Evolutionary conservation across 352 stramenopile genomes (phyloP).

Genomic region (Peronospora tabacina): DNA sequence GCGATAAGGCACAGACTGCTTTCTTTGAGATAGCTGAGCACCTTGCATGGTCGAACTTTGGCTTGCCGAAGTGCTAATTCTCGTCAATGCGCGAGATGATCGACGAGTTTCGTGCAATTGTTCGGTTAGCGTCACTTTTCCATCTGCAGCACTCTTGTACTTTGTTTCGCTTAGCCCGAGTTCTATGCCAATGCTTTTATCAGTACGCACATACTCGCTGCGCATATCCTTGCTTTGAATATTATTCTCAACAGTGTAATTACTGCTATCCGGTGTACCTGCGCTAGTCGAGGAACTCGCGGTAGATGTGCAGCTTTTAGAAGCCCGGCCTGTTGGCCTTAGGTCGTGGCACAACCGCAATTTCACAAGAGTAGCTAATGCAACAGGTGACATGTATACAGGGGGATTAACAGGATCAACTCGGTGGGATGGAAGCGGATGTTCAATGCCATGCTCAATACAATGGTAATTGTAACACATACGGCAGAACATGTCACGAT

Average conservation of each 20-base stretch:
- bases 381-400: slow-evolving; percentile 36
- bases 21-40: slow-evolving; percentile 15
- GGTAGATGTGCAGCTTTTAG: slow-evolving; percentile 14
- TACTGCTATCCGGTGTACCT: slow-evolving; percentile 9
- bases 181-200: slow-evolving; percentile 14
- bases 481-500: slow-evolving; percentile 88
- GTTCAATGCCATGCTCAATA: slow-evolving; percentile 82
- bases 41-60: slow-evolving; percentile 41
- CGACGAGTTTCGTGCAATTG: slow-evolving; percentile 39
- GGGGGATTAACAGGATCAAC: slow-evolving; percentile 57
- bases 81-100: slow-evolving; percentile 48
- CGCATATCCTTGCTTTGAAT: slow-evolving; percentile 3
- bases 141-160: slow-evolving; percentile 18
- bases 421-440: slow-evolving; percentile 48
- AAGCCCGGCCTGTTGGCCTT: slow-evolving; percentile 5
- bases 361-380: slow-evolving; percentile 19
- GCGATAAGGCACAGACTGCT: slow-evolving; percentile 20
- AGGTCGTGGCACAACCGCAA: slow-evolving; percentile 6
- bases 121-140: slow-evolving; percentile 10
- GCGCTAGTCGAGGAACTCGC: slow-evolving; percentile 6
- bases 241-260: slow-evolving; percentile 10
- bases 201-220: slow-evolving; percentile 10
- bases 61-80: slow-evolving; percentile 47
- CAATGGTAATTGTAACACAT: slow-evolving; percentile 92
- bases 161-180: slow-evolving; percentile 4